Conservation (phyloP, 306 rosid species). For the Styphnolobium japonicum region DNA sequence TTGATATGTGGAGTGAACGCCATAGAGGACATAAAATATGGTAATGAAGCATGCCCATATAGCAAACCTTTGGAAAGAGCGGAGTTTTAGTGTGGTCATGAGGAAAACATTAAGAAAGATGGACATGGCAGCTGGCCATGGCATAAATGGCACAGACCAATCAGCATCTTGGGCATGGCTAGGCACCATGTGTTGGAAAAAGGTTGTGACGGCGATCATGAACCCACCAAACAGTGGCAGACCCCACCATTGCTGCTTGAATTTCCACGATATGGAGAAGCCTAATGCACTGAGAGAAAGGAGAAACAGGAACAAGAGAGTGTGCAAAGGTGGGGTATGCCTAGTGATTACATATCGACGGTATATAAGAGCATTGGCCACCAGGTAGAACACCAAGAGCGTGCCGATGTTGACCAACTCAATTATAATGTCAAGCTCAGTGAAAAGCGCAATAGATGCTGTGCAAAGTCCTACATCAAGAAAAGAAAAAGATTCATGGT, state of each 20-base stretch:
- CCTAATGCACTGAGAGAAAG: slow-evolving; percentile 65
- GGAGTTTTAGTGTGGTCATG: slow-evolving; percentile 55
- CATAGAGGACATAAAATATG: slow-evolving; percentile 77
- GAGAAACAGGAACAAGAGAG: slow-evolving; percentile 64
- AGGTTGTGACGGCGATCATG: slow-evolving; percentile 47
- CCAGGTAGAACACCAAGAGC: slow-evolving; percentile 82
- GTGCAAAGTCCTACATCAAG: slow-evolving; percentile 72
- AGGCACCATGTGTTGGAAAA: slow-evolving; percentile 60
- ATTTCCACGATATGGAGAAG: slow-evolving; percentile 71
- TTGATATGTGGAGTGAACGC: slow-evolving; percentile 84
- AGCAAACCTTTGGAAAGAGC: slow-evolving; percentile 67
- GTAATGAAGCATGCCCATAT: slow-evolving; percentile 66
- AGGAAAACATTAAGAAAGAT: slow-evolving; percentile 81
- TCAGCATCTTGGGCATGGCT: slow-evolving; percentile 5
- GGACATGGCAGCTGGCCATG: slow-evolving; percentile 85
- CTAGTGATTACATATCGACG: slow-evolving; percentile 57
- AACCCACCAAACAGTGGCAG: slow-evolving; percentile 49
- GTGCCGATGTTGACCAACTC: slow-evolving; percentile 77
- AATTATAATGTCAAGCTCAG: slow-evolving; percentile 66
- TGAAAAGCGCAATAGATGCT: slow-evolving; percentile 82
- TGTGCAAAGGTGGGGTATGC: slow-evolving; percentile 47
- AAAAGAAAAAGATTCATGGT: background rate
- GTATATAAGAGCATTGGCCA: slow-evolving; percentile 85
- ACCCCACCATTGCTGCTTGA: slow-evolving; percentile 67
- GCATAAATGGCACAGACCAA: slow-evolving; percentile 91